Percentiles rank a stretch among this genome's conserved stretches.
Conservation (phyloP, 176 grass and related monocot genomes). For the Secale cereale region DNA sequence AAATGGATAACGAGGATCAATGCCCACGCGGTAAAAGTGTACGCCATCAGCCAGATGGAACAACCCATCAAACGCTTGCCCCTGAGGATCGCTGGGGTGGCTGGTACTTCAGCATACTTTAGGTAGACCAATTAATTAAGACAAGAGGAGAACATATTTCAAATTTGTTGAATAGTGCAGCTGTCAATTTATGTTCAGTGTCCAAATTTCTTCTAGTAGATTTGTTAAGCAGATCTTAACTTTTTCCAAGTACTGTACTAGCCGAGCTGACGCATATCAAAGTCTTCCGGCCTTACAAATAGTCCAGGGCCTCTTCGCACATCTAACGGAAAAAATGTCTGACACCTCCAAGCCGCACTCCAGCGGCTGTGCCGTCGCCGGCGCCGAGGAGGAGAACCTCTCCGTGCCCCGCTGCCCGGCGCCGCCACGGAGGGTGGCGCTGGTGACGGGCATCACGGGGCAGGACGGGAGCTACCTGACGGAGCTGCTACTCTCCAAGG, state of each 20-base stretch:
- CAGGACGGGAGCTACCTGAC: constrained; percentile 98
- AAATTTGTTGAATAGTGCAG: constrained; percentile 61
- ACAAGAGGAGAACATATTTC: constrained; percentile 29
- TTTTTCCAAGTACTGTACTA: constrained; percentile 50
- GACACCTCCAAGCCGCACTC: constrained; percentile 23
- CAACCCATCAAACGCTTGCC: no score
- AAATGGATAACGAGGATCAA: no score
- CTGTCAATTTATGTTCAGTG: no score
- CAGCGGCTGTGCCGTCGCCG: constrained; percentile 7
- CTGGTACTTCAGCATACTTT: no score
- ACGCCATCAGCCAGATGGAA: no score
- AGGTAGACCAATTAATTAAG: no score
- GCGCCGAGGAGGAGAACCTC: neutral
- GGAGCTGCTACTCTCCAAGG: no score
- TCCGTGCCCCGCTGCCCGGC: constrained; percentile 9
- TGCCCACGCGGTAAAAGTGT: no score
- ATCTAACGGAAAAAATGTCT: neutral
- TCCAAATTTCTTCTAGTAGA: no score
- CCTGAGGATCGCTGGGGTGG: no score
- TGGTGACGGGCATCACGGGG: constrained; percentile 88
- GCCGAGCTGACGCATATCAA: constrained; percentile 75
- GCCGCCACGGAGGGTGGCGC: constrained; percentile 67
- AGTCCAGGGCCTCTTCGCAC: constrained; percentile 38
- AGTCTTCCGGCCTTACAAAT: constrained; percentile 59
- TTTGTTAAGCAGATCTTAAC: no score